Evolutionary conservation across 768 basidiomycete species (phyloP), one percentile per base, ranked within the genome.

Genomic region (Kwoniella dejecticola): DNA sequence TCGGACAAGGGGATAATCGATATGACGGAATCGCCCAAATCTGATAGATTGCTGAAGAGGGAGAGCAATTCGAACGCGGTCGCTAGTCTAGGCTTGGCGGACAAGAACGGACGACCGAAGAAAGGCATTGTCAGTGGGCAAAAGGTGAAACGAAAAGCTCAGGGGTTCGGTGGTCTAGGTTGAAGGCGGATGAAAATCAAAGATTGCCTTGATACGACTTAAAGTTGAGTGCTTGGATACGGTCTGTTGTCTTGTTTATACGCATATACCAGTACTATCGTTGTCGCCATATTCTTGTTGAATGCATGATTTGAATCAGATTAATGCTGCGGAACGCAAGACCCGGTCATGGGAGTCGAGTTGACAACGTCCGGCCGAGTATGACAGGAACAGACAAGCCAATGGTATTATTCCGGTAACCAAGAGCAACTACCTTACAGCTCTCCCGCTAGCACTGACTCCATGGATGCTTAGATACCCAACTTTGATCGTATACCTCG

Each of bases 61-160:
- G 42, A 29, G 2, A 26, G 40, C 13, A 71, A 57, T 31, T n/a
- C n/a, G n/a, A n/a, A n/a, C n/a, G 46, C 61, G 41, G 62, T 57
- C 1, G 62, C 62, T 12, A 57, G 46, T n/a, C 41, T 71, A 31
- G 62, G 62, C 4, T 12, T 72, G 1, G 46, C 54, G 45, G 71
- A 72, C 54, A 52, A 29, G 49, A 41, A 63, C 27, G 71, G 71
- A 26, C 52, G 71, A 48, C 71, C 71, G 17, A 48, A 23, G 40
- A 72, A 69, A 55, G 62, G 66, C 2, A 41, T 68, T n/a, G 66
- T 55, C 12, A 55, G 17, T 23, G 71, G 71, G 8, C 53, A 61
- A 40, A 72, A 64, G 46, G 48, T 69, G 11, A 62, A 56, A 48
- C 24, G 68, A 21, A 55, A 47, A 24, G 63, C 58, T 31, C 29